Conservation (phyloP, 2,329 filamentous ascomycete species). For the Fusarium sp. region DNA sequence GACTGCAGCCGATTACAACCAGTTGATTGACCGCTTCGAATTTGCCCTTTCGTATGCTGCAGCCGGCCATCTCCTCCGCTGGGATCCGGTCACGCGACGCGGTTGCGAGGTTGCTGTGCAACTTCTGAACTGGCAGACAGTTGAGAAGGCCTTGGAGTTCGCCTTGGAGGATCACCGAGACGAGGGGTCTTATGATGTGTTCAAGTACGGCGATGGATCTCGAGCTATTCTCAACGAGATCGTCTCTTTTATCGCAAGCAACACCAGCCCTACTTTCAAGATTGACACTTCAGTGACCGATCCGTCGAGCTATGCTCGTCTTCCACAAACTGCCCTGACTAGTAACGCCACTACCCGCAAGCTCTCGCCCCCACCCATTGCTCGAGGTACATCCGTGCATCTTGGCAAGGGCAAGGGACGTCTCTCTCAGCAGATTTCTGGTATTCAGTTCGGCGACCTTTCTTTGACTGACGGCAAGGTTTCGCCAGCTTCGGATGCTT, state of each 20-base stretch:
- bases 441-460: conserved; percentile 78
- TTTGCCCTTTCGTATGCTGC: conserved; percentile 73
- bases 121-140: conserved; percentile 69
- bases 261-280: conserved; percentile 68
- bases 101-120: conserved; percentile 69
- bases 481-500: conserved; percentile 45
- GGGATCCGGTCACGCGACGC: conserved; percentile 63
- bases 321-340: conserved; percentile 42
- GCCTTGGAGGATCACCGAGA: conserved; percentile 55
- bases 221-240: conserved; percentile 64
- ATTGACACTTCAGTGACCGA: conserved; percentile 60
- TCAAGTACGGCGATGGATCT: conserved; percentile 63
- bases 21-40: conserved; percentile 56
- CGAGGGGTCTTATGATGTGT: conserved; percentile 54
- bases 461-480: conserved; percentile 49
- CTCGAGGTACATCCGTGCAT: conserved; percentile 51
- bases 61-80: conserved; percentile 66
- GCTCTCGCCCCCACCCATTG: conserved; percentile 43
- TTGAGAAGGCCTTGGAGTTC: conserved; percentile 70
- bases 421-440: conserved; percentile 64
- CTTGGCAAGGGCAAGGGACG: conserved; percentile 49
- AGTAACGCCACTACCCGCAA: conserved; percentile 18
- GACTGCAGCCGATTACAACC: conserved; percentile 51
- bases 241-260: conserved; percentile 67
- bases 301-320: conserved; percentile 52